Conservation (phyloP, 768 basidiomycete genomes). For the Lentinula edodes region DNA sequence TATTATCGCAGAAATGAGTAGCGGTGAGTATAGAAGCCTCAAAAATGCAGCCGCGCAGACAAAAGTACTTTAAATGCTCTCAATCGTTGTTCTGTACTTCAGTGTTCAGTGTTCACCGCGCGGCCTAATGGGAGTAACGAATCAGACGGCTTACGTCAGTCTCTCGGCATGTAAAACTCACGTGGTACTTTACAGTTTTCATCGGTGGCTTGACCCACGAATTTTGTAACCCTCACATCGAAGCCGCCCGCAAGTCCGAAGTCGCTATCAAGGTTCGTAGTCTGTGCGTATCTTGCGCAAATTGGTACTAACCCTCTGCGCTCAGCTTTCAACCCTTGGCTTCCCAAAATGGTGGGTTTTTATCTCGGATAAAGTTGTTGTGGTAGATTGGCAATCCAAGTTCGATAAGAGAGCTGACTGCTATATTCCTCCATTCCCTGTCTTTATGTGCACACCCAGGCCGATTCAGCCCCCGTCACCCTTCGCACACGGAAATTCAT, state of each 20-base stretch:
- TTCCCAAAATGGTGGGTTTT: slow-evolving; percentile 27
- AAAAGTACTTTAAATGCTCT: not conserved
- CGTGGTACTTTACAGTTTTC: not conserved
- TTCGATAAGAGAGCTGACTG: not conserved
- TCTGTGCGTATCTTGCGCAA: not conserved
- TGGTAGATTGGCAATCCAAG: not conserved
- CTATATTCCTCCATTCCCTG: not conserved
- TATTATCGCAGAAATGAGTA: not conserved
- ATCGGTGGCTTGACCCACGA: not conserved
- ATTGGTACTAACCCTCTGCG: not conserved
- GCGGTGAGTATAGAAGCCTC: not conserved
- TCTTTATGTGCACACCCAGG: slow-evolving; percentile 35
- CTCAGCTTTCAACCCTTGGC: slow-evolving; percentile 16
- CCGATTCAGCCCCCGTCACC: slow-evolving; percentile 81
- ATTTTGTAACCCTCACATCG: not conserved
- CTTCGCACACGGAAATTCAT: slow-evolving; percentile 99
- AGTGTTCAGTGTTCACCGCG: too few species aligned
- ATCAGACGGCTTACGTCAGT: not conserved
- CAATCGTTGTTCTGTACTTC: not conserved
- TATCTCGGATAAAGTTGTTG: slow-evolving; percentile 8
- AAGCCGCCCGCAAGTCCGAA: not conserved
- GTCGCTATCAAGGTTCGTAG: slow-evolving; percentile 1
- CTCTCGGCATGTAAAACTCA: not conserved
- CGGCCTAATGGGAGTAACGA: not conserved
- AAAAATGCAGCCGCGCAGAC: not conserved